phyloP scores from a whole-genome alignment of 1,284 basidiomycete genomes.

The Ceratobasidium sp. region DNA sequence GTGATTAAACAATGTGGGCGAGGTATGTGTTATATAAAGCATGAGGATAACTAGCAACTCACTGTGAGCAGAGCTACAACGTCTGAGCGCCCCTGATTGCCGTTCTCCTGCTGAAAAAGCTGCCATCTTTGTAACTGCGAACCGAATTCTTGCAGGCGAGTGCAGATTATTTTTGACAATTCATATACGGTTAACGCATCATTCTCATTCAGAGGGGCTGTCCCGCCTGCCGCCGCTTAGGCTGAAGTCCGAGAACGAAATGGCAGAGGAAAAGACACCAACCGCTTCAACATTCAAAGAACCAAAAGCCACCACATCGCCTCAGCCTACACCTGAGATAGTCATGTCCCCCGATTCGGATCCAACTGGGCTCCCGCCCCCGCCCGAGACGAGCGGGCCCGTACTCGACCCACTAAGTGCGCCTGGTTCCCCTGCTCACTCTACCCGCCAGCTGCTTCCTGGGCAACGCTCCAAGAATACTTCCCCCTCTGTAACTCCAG shows the following conservation, averaged over 20 bases:
- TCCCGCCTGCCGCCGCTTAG: slow-evolving; percentile 68
- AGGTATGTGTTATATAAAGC: slow-evolving; percentile 56
- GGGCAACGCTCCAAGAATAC: slow-evolving; percentile 44
- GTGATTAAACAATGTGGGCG: slow-evolving; percentile 78
- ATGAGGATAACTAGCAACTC: slow-evolving; percentile 24
- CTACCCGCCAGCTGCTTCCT: slow-evolving; percentile 4
- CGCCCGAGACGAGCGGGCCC: not conserved
- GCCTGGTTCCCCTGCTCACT: slow-evolving; percentile 45
- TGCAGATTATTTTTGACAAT: slow-evolving; percentile 21
- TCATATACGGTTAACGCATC: not conserved
- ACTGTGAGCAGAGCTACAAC: slow-evolving; percentile 65
- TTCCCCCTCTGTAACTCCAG: slow-evolving; percentile 38
- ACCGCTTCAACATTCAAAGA: slow-evolving; percentile 49
- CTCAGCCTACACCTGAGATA: slow-evolving; percentile 34
- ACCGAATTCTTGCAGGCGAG: slow-evolving; percentile 81
- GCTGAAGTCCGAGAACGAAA: slow-evolving; percentile 65
- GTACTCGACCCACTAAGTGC: slow-evolving; percentile 40
- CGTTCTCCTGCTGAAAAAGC: slow-evolving; percentile 80
- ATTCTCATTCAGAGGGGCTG: slow-evolving; percentile 63
- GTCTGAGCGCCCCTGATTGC: slow-evolving; percentile 63
- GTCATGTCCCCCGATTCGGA: slow-evolving; percentile 33
- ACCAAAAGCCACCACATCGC: slow-evolving; percentile 30
- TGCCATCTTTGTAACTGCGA: slow-evolving; percentile 77
- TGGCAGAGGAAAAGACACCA: slow-evolving; percentile 53
- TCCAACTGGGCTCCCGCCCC: not conserved